Base-by-base conservation (phyloP, 2,329 filamentous ascomycete genomes). In the Rutstroemia sp. region DNA sequence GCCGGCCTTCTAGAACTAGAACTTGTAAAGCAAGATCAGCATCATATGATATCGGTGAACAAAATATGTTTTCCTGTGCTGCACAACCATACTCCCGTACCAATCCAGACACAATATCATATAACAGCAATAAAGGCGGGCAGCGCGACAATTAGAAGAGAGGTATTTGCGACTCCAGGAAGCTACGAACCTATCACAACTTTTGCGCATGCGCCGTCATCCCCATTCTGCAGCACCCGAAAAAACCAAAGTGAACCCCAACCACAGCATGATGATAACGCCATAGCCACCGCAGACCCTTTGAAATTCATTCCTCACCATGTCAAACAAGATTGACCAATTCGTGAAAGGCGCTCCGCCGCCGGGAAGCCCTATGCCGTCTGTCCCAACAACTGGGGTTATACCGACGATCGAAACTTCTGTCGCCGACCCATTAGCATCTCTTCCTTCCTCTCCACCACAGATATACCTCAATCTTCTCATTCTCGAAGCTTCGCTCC, bases 381-480 rank as follows among this genome's bases (percentile, higher is more conserved):
- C 58, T 14, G 58, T 64, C 21, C 49, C 63, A 39, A 75, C 75
- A 62, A 74, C 74, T 58, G 69, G 74, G 46, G 70, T 74, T 62
- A 60, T 70, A 67, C 18, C 45, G 14, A 47, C 65, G 25, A 27
- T 64, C 37, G 63, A 68, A 58, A 54, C 69, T 25, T 62, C 67
- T 4, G 48, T 52, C 65, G 58, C 63, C 64, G 69, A 71, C 54
- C 68, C 69, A 5, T 52, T 69, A 37, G 67, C 68, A 19, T 64
- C 66, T 23, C 65, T 70, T 5, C 69, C 70, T 23, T 64, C 74
- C 54, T 61, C 74, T 58, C 69, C 66, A 52, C 69, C 61, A 16
- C 65, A 67, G 77, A 96, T 99, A 69, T 99, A 99, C 75, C 85
- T 99, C 67, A 99, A 99, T 73, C 86, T 99, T 23, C 82, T 99